A percentile compares a stretch with the other conserved stretches of the same genome.
Conservation (phyloP, 2,329 filamentous ascomycete species). For the Fusarium coffeatum region DNA sequence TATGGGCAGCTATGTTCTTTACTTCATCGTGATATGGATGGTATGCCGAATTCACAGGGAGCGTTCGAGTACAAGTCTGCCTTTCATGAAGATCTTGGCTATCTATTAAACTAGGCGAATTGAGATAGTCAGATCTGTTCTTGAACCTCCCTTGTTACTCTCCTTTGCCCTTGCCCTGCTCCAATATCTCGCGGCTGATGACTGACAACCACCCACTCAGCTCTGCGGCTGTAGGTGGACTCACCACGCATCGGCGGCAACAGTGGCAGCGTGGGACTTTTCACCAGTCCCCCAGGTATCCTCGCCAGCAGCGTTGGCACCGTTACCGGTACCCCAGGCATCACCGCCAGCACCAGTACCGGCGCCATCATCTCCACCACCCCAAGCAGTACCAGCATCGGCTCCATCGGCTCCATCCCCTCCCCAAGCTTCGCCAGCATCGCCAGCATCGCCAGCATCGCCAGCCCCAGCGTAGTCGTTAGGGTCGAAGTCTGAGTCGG, state of each 20-base stretch:
- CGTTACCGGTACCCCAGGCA: background rate
- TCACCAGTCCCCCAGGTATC: slow-evolving; percentile 1
- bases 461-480: slow-evolving; percentile 49
- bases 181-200: background rate
- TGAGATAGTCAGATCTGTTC: slow-evolving; percentile 8
- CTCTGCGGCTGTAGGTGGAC: background rate
- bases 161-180: background rate
- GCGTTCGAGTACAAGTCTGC: background rate
- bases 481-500: slow-evolving; percentile 65
- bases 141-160: background rate
- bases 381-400: too few relatives aligned
- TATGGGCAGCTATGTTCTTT: background rate
- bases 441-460: slow-evolving; percentile 38
- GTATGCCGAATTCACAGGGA: background rate
- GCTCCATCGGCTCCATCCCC: background rate
- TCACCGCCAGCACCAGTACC: background rate
- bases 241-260: slow-evolving; percentile 20
- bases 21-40: background rate
- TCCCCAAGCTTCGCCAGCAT: slow-evolving; percentile 14
- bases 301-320: background rate
- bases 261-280: background rate
- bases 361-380: too few relatives aligned
- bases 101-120: slow-evolving; percentile 19
- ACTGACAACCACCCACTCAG: background rate
- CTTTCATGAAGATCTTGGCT: slow-evolving; percentile 10